Percentiles rank a stretch among this genome's conserved stretches.
Conservation (phyloP, 257 asterid species). For the Osmanthus fragrans region DNA sequence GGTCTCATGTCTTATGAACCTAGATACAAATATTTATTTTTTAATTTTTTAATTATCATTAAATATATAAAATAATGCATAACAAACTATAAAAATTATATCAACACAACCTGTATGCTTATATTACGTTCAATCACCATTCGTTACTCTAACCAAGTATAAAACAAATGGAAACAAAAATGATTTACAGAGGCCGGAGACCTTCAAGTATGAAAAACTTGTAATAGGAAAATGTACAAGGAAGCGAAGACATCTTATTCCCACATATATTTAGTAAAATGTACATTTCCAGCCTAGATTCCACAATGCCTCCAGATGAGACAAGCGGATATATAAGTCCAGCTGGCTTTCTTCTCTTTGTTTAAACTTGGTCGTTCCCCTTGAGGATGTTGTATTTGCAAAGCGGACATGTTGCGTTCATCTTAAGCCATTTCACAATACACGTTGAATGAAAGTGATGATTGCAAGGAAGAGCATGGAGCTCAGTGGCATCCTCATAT, state of each 20-base stretch:
- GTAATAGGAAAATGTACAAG: constrained; percentile 20
- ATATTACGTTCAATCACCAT: background rate
- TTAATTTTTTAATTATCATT: too few relatives aligned
- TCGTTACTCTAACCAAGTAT: background rate
- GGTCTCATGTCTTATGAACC: too few relatives aligned
- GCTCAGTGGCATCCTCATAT: constrained; percentile 80
- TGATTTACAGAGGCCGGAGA: constrained; percentile 23
- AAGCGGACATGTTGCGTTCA: constrained; percentile 96
- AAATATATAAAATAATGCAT: background rate
- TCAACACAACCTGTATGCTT: background rate
- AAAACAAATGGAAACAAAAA: background rate
- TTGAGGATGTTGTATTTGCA: constrained; percentile 97
- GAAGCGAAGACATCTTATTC: constrained; percentile 28
- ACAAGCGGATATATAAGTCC: constrained; percentile 3
- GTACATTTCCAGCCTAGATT: background rate
- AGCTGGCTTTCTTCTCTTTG: constrained; percentile 7
- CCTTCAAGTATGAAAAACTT: background rate
- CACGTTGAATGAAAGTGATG: constrained; percentile 84
- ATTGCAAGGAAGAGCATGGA: constrained; percentile 79
- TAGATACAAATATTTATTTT: too few relatives aligned
- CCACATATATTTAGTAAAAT: constrained; percentile 17
- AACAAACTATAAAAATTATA: too few relatives aligned
- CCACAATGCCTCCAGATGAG: background rate
- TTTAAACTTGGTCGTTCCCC: constrained; percentile 79
- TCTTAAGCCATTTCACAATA: constrained; percentile 93